phyloP scores from a whole-genome alignment of 1,284 basidiomycete species.

The Pseudozyma sp. region DNA sequence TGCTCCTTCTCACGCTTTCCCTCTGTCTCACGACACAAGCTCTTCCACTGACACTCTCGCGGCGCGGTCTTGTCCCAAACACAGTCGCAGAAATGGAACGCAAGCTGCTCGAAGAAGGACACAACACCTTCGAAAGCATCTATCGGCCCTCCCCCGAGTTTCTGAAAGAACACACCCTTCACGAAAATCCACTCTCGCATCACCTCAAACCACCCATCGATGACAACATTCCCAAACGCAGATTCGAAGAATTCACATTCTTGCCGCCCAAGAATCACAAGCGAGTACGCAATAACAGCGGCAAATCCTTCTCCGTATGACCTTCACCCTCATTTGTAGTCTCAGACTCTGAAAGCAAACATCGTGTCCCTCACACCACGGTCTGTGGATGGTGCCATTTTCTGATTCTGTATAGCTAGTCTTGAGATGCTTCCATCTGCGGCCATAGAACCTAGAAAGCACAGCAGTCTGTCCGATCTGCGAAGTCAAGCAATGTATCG shows the following conservation, averaged over 20 bases:
- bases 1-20: background rate
- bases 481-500: conserved; percentile 82
- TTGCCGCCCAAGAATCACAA: conserved; percentile 5
- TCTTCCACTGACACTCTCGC: background rate
- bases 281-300: background rate
- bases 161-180: background rate
- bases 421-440: conserved; percentile 71
- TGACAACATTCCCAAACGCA: background rate
- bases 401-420: too few relatives aligned
- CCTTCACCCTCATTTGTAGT: conserved; percentile 33
- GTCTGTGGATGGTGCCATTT: too few relatives aligned
- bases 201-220: background rate
- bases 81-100: background rate
- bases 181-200: background rate
- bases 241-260: background rate
- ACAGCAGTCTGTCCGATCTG: conserved; percentile 84
- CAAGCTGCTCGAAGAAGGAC: background rate
- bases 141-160: background rate
- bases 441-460: conserved; percentile 83
- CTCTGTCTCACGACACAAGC: background rate
- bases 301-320: conserved; percentile 15
- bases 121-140: background rate
- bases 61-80: background rate
- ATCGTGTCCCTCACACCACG: too few relatives aligned
- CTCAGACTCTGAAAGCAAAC: too few relatives aligned